Evolutionary conservation across 495 filamentous ascomycete genomes (phyloP), one percentile per base, ranked within the genome.

Genomic region (Xylaria flabelliformis): DNA sequence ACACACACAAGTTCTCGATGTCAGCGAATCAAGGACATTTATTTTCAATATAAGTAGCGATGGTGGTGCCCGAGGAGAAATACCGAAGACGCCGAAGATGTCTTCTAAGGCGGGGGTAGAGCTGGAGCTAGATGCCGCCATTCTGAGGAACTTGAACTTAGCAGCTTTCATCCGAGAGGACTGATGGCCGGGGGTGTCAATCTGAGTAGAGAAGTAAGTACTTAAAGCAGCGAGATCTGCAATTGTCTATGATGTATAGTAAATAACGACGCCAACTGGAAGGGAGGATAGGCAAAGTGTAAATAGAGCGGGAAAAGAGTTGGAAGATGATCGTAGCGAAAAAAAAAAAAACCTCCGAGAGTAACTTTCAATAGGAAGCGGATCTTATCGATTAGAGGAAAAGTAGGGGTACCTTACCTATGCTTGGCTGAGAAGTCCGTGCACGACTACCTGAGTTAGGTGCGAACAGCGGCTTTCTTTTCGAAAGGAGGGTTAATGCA

Each of bases 11-110:
- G 36, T 41, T 51, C 21, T 51, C 32, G 39, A 46, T 17, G 36
- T 74, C 51, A 51, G 55, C 46, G 19, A n/a, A 32, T 59, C n/a
- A 12, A 55, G 32, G 32, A 42, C 13, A 21, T 8, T 39, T 39
- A 8, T 21, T 34, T 26, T 44, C 5, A 32, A 66, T 56, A 32
- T 8, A 64, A 36, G 66, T 26, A 21, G 34, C 8, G 34, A 36
- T 39, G 6, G 8, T 46, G 67, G 62, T 29, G 24, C 13, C 13
- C 66, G 56, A 59, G 64, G 64, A 59, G 19, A 34, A 78, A 69
- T 78, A 93, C 92, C 91, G 74, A 95, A 92, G 62, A 93, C 86
- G 79, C 93, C 93, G 74, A 95, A 92, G 62, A 93, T 86, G 79
- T 92, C 93, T 74, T 95, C 92, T 48, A 92, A 80, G 74, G 92